Conservation (phyloP, 768 basidiomycete genomes). For the Cubamyces sp. region DNA sequence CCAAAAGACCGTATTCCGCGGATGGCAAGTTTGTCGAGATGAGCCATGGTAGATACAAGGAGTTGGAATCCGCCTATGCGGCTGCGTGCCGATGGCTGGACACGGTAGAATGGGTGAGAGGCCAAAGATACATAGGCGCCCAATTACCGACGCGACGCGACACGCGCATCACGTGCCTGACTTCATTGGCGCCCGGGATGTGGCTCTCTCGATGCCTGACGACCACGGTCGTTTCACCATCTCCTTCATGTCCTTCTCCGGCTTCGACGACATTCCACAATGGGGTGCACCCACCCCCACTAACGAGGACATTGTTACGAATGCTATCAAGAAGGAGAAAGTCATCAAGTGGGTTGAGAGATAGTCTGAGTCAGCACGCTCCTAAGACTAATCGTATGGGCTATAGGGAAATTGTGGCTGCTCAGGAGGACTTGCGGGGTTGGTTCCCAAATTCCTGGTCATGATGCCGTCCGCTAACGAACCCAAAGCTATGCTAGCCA, state of each 20-base stretch:
- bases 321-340: constrained; percentile 78
- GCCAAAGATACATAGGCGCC: background rate
- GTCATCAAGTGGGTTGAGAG: constrained; percentile 64
- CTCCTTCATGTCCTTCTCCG: constrained; percentile 18
- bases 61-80: background rate
- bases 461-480: background rate
- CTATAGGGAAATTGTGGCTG: constrained; percentile 71
- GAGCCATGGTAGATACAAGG: constrained; percentile 56
- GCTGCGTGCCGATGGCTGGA: background rate
- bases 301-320: constrained; percentile 67
- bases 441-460: constrained; percentile 27
- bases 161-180: constrained; percentile 5
- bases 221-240: constrained; percentile 6
- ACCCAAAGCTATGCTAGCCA: constrained; percentile 60
- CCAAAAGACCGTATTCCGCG: constrained; percentile 95
- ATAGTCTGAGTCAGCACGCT: background rate
- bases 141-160: constrained; percentile 19
- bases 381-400: background rate
- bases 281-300: constrained; percentile 28
- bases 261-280: constrained; percentile 29
- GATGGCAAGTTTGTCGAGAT: constrained; percentile 91
- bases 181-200: background rate
- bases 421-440: constrained; percentile 81
- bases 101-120: background rate
- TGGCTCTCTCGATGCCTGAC: background rate